These are phyloP conservation scores for Trypanosoma avium DNA, from an alignment of 208 protist species.

Conservation along the genomic window DNA sequence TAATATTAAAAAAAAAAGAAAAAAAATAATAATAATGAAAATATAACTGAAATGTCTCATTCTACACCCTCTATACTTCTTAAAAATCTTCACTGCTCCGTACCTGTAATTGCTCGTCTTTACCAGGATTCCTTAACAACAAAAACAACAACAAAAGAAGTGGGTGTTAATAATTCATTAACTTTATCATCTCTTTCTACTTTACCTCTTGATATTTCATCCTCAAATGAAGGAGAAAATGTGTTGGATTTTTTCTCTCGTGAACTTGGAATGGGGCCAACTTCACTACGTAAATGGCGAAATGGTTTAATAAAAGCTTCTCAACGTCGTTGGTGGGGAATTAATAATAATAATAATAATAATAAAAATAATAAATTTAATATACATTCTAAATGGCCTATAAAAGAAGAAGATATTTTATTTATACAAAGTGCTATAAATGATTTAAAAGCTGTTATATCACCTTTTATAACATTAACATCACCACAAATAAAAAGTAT, in stretches of 20 bases:
- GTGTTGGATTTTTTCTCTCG: slow-evolving; percentile 59
- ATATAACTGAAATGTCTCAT: slow-evolving; percentile 4
- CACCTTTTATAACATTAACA: slow-evolving; percentile 65
- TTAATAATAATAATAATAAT: neutral
- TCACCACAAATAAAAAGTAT: slow-evolving; percentile 24
- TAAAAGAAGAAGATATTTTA: slow-evolving; percentile 36
- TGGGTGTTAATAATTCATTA: too few relatives aligned
- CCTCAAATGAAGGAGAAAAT: slow-evolving; percentile 36
- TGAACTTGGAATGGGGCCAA: slow-evolving; percentile 61
- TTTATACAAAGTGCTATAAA: slow-evolving; percentile 46
- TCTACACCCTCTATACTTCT: slow-evolving; percentile 46
- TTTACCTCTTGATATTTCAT: slow-evolving; percentile 35
- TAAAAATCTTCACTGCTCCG: slow-evolving; percentile 54
- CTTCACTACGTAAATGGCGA: slow-evolving; percentile 53
- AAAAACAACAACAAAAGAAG: too few relatives aligned
- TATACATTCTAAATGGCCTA: neutral
- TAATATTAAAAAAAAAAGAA: neutral
- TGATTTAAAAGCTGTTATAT: slow-evolving; percentile 51
- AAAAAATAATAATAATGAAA: neutral
- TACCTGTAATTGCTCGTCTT: slow-evolving; percentile 50
- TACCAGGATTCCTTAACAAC: too few relatives aligned
- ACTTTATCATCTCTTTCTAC: neutral
- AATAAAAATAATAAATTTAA: neutral
- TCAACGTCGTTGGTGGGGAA: slow-evolving; percentile 34
- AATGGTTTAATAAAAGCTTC: slow-evolving; percentile 14